These are phyloP conservation scores for Dryas octopetala DNA, from an alignment of 306 rosid species.

Conservation along the genomic window DNA sequence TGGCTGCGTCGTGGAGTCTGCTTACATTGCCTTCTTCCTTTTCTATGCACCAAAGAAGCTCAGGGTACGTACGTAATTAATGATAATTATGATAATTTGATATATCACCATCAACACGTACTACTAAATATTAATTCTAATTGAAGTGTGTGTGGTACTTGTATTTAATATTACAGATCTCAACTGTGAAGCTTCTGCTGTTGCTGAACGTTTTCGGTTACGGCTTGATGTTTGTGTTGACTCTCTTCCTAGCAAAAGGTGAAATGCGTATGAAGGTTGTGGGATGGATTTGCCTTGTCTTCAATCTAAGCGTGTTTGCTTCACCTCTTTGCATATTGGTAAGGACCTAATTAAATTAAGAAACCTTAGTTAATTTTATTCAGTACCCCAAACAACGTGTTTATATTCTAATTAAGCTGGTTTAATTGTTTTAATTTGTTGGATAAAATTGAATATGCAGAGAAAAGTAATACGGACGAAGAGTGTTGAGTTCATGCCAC, in stretches of 20 bases:
- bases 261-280: conserved; percentile 55
- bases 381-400: too few species aligned
- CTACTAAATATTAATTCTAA: neutral
- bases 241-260: conserved; percentile 56
- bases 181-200: conserved; percentile 51
- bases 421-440: too few species aligned
- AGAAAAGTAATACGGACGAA: conserved; percentile 62
- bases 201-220: conserved; percentile 70
- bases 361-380: too few species aligned
- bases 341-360: conserved; percentile 2
- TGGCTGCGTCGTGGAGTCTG: conserved; percentile 67
- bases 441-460: conserved; percentile 37
- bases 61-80: conserved; percentile 46
- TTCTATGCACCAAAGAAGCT: conserved; percentile 58
- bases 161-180: conserved; percentile 42
- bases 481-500: conserved; percentile 94
- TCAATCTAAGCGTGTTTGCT: conserved; percentile 77
- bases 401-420: too few species aligned
- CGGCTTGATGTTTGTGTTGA: conserved; percentile 68
- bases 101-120: too few species aligned
- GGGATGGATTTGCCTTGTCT: conserved; percentile 86
- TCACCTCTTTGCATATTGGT: conserved; percentile 89
- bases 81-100: too few species aligned
- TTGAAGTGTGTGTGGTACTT: neutral
- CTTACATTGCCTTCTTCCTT: conserved; percentile 58